Percentiles rank a stretch among this genome's conserved stretches.
These are phyloP conservation scores for Diaporthe destruens DNA, from an alignment of 2,329 filamentous ascomycete species.

Conservation along the genomic window DNA sequence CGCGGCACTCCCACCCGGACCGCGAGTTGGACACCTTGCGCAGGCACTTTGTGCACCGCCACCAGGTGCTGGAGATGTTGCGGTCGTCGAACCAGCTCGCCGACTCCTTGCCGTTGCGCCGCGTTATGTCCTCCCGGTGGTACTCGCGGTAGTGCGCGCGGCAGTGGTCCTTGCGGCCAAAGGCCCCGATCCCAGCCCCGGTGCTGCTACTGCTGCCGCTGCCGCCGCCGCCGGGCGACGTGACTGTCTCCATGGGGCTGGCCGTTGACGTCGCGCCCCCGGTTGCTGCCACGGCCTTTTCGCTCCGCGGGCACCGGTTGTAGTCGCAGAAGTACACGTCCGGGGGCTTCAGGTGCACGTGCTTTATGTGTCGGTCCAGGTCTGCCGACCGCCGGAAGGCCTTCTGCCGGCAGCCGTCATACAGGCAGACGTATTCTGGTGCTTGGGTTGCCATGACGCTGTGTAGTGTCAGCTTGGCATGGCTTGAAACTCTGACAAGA, in stretches of 20 bases:
- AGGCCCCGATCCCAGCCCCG: slow-evolving; percentile 53
- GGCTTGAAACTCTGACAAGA: not conserved
- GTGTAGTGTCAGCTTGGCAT: slow-evolving; percentile 3
- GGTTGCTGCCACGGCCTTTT: slow-evolving; percentile 26
- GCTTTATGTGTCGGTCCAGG: slow-evolving; percentile 65
- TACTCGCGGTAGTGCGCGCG: slow-evolving; percentile 68
- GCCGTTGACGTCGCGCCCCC: not conserved
- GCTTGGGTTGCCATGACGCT: slow-evolving; percentile 6
- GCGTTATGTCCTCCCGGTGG: slow-evolving; percentile 67
- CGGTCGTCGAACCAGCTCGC: slow-evolving; percentile 55
- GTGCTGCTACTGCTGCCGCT: not conserved
- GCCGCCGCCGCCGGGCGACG: not conserved
- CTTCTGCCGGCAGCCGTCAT: slow-evolving; percentile 57
- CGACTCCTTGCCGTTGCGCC: slow-evolving; percentile 54
- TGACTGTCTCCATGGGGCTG: not conserved
- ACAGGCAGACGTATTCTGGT: slow-evolving; percentile 52
- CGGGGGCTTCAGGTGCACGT: slow-evolving; percentile 61
- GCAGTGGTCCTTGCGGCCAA: slow-evolving; percentile 68
- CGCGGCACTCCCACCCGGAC: slow-evolving; percentile 59
- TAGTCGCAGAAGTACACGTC: slow-evolving; percentile 66
- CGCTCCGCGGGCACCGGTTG: slow-evolving; percentile 58
- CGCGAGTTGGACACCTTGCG: slow-evolving; percentile 56
- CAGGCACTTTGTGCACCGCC: slow-evolving; percentile 68
- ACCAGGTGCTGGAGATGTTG: slow-evolving; percentile 59
- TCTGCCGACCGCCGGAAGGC: slow-evolving; percentile 67